Conservation (phyloP, 257 asterid genomes). For the Knoxia roxburghii region DNA sequence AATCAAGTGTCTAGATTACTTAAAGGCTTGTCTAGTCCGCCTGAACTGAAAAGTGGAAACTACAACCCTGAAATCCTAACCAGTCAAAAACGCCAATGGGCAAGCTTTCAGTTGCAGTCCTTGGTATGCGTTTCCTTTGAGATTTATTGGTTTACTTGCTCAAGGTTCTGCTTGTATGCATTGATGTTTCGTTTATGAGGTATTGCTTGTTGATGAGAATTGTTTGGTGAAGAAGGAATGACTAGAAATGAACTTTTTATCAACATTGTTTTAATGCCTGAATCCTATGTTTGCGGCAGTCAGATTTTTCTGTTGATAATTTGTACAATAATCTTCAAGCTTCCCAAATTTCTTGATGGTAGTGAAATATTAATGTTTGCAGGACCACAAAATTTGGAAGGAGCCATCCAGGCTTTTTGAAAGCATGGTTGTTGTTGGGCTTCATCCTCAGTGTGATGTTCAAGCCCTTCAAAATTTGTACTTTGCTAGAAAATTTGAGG, state of each 20-base stretch:
- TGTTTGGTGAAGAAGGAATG: neutral
- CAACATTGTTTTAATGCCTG: neutral
- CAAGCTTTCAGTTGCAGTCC: constrained; percentile 84
- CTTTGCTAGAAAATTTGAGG: constrained; percentile 73
- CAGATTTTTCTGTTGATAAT: neutral
- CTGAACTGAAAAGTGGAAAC: constrained; percentile 62
- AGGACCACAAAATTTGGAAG: constrained; percentile 94
- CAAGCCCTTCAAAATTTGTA: constrained; percentile 83
- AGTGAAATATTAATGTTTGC: constrained; percentile 33
- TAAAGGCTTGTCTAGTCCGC: constrained; percentile 80
- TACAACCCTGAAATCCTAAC: constrained; percentile 96
- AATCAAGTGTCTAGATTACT: constrained; percentile 76
- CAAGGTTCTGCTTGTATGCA: neutral
- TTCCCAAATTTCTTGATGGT: constrained; percentile 33
- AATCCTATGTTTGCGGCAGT: neutral
- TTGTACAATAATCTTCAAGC: neutral
- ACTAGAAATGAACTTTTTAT: neutral
- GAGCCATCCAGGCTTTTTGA: constrained; percentile 85
- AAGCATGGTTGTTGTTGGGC: constrained; percentile 97
- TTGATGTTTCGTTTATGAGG: neutral
- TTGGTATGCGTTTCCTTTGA: constrained; percentile 52
- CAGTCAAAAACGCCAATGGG: constrained; percentile 99
- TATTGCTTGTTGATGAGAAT: neutral
- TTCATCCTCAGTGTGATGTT: constrained; percentile 85
- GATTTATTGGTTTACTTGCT: neutral